Base-by-base conservation (phyloP, 345 rosid genomes). In the Populus tremula region DNA sequence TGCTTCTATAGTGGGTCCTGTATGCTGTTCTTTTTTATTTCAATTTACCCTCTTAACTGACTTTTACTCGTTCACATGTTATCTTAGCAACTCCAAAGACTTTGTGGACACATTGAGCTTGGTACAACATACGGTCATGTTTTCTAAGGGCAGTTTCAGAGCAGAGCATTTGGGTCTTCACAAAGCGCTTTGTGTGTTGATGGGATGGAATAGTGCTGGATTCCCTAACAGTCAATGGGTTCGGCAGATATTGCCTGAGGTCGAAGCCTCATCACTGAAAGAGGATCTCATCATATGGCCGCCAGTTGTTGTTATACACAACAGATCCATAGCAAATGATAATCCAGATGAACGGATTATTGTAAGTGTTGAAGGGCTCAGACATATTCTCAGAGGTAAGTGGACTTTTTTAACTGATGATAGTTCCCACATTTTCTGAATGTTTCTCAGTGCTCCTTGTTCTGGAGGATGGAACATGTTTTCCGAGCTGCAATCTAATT, bases 201-300 rank as follows among this genome's bases (percentile, higher is more conserved):
- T 88, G 84, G 93, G 91, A 71, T 90, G 90, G 91, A 78, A 71
- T 21, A 43, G 76, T 43, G 65, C 21, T 8, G 72, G 70, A 7
- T 62, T 70, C 53, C 67, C 82, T 18, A 71, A 77, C 5, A 63
- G 85, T 66, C 36, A 62, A 71, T 87, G 90, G 90, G 33, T 43
- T 54, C 54, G 6, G 36, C 75, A 79, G 70, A 12, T 45, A 47
- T 64, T 88, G 75, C 79, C 85, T 14, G 63, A 73, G 14, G 78
- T 82, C 71, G 87, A 87, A 74, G 86, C 84, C 61, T 70, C 69
- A 54, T 78, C 85, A 54, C 23, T 84, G 86, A 87, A 82, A 75
- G 85, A 87, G 68, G 89, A 88, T 79, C 88, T 88, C 64, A 83
- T 88, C 61, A 82, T 88, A 36, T 90, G 91, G 91, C 91, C 91